Conservation (phyloP, 1,284 basidiomycete genomes). For the Tilletia horrida region DNA sequence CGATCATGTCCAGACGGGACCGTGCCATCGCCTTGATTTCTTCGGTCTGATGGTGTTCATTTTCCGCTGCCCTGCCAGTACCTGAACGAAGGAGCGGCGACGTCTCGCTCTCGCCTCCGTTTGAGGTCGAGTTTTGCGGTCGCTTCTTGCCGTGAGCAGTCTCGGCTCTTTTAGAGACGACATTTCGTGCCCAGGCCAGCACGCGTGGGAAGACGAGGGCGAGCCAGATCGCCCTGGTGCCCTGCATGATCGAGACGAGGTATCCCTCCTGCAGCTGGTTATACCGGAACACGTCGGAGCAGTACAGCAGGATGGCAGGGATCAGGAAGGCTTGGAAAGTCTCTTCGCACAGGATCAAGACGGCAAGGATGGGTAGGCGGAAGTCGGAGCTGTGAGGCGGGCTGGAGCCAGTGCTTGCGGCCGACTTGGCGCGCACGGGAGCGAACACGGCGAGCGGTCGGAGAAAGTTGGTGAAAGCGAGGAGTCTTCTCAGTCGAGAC, state of each 20-base stretch:
- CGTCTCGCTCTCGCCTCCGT: neutral
- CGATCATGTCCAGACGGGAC: slow-evolving; percentile 12
- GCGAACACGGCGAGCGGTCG: slow-evolving; percentile 40
- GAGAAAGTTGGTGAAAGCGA: slow-evolving; percentile 40
- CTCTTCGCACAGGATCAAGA: slow-evolving; percentile 43
- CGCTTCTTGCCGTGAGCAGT: neutral
- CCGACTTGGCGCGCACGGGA: slow-evolving; percentile 19
- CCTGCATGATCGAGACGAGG: slow-evolving; percentile 41
- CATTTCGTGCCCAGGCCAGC: neutral
- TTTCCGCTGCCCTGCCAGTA: neutral
- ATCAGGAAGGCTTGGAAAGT: slow-evolving; percentile 48
- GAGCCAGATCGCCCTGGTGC: slow-evolving; percentile 38
- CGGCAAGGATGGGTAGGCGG: slow-evolving; percentile 38
- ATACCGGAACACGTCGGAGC: slow-evolving; percentile 42
- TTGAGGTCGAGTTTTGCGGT: neutral
- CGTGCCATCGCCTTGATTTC: neutral
- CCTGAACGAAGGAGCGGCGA: neutral
- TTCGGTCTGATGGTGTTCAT: neutral
- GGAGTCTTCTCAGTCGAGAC: slow-evolving; percentile 28
- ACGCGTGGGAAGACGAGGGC: slow-evolving; percentile 41
- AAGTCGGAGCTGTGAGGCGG: slow-evolving; percentile 25
- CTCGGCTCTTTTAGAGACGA: neutral
- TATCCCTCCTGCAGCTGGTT: slow-evolving; percentile 48
- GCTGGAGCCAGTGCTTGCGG: neutral
- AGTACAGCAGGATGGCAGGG: slow-evolving; percentile 46